phyloP scores from a whole-genome alignment of 140 eudicot genomes.

The Stevia rebaudiana region DNA sequence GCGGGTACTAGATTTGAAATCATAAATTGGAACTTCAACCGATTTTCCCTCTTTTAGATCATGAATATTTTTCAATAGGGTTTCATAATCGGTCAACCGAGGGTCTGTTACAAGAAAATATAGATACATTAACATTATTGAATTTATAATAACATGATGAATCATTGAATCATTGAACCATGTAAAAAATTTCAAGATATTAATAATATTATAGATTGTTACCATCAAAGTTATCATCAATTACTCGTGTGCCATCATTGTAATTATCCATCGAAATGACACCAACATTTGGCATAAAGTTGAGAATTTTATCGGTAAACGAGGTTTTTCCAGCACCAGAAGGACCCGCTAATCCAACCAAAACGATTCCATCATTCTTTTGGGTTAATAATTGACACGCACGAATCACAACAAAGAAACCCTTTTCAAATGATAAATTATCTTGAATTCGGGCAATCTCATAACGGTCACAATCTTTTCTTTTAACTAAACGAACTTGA shows the following conservation, averaged over 20 bases:
- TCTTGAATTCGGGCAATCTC: conserved; percentile 75
- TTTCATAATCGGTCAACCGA: conserved; percentile 89
- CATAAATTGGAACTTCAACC: conserved; percentile 75
- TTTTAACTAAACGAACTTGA: conserved; percentile 70
- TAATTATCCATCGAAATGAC: conserved; percentile 93
- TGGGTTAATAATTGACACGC: conserved; percentile 87
- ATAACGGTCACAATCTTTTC: conserved; percentile 67
- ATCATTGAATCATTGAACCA: not conserved
- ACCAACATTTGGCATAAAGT: conserved; percentile 85
- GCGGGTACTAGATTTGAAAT: conserved; percentile 88
- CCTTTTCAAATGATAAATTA: conserved; percentile 80
- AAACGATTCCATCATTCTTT: conserved; percentile 72
- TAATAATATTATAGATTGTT: not conserved
- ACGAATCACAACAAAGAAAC: conserved; percentile 79
- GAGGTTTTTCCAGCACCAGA: conserved; percentile 96
- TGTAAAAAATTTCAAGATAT: not conserved
- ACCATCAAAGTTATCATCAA: conserved; percentile 96
- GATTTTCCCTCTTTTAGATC: conserved; percentile 74
- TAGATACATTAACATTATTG: not conserved
- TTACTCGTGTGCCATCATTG: conserved; percentile 80
- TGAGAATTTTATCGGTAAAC: conserved; percentile 72
- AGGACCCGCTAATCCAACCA: conserved; percentile 94
- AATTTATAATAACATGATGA: not conserved
- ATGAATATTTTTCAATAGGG: conserved; percentile 68
- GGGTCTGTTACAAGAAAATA: conserved; percentile 53